Evolutionary conservation across 1,284 basidiomycete species (phyloP), one percentile per base, ranked within the genome.

Genomic region (Trichosporon coremiiforme): DNA sequence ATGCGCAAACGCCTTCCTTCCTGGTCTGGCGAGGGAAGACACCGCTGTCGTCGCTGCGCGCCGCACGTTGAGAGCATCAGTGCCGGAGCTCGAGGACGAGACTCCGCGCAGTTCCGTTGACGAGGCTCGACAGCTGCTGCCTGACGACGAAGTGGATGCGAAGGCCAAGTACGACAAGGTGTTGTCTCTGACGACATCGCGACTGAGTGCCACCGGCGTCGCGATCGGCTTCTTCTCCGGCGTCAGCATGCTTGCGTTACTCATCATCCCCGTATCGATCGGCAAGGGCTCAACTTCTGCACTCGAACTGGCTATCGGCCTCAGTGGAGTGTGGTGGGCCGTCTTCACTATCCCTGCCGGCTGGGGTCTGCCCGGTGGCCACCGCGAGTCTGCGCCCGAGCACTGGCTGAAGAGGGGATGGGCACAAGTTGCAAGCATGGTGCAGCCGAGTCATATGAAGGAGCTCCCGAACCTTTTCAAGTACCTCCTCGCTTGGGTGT

Each of bases 401-500:
- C 70, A 70, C 62, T 78, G 68, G 73, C 29, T 79, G 12, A n/a
- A 22, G 5, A 67, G 72, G 15, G 80, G 78, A 4, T 83, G 83
- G 83, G 60, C 29, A 17, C 69, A 76, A 47, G 74, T 83, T 3
- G 78, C 75, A 0, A 85, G 85, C 41, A 93, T 93, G 90, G 83
- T 95, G 13, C 85, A 84, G 0, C 89, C 87, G 84, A 80, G 80
- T 3, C 89, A 95, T 77, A 88, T 95, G 38, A 87, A 86, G 79
- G 87, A 87, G 70, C 85, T 95, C n/a, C 86, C 87, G 41, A 90
- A 93, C 77, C 92, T 94, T 0, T 97, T 95, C 85, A 86, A 87
- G 70, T 95, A 93, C 77, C 89, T 96, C 47, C 87, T 90, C 4
- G 92, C 94, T 0, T 96, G 94, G 93, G 94, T 96, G 79, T 86